Evolutionary conservation across 345 rosid genomes (phyloP).

Genomic region (Sonneratia alba): DNA sequence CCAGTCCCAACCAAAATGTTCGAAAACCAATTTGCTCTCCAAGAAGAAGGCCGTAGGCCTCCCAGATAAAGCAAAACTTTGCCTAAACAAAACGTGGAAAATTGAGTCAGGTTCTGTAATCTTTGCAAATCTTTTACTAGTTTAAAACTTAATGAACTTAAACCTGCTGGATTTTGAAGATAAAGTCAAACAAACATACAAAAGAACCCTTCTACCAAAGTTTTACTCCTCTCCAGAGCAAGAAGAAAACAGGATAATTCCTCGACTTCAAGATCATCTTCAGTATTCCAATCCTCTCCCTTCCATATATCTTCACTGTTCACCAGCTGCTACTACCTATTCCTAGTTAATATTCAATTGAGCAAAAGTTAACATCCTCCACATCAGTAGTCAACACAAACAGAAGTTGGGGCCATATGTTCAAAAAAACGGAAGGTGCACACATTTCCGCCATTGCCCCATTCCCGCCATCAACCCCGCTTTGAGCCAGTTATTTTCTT

Average conservation of each 20-base stretch:
- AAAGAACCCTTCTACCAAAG: background rate
- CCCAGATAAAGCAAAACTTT: no score
- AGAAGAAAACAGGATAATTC: slow-evolving; percentile 14
- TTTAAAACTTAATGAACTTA: background rate
- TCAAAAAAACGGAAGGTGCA: no score
- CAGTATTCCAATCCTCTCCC: slow-evolving; percentile 69
- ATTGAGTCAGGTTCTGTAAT: no score
- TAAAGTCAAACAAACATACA: background rate
- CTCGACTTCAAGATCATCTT: slow-evolving; percentile 56
- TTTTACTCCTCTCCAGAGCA: slow-evolving; percentile 25
- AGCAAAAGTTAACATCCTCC: background rate
- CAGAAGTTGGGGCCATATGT: no score
- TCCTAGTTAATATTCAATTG: slow-evolving; percentile 17
- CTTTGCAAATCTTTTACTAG: no score
- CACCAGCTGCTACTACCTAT: slow-evolving; percentile 25
- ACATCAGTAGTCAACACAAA: no score
- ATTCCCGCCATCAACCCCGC: no score
- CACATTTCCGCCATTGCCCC: no score
- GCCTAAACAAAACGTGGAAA: no score
- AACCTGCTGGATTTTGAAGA: background rate
- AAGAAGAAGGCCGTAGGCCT: no score
- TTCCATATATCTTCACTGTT: slow-evolving; percentile 30
- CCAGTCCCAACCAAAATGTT: no score
- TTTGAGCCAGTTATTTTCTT: background rate
- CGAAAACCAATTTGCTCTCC: no score